Percentiles rank a stretch among this genome's conserved stretches.
Conservation (phyloP, 2,329 filamentous ascomycete species). For the Nectriaceae sp. region DNA sequence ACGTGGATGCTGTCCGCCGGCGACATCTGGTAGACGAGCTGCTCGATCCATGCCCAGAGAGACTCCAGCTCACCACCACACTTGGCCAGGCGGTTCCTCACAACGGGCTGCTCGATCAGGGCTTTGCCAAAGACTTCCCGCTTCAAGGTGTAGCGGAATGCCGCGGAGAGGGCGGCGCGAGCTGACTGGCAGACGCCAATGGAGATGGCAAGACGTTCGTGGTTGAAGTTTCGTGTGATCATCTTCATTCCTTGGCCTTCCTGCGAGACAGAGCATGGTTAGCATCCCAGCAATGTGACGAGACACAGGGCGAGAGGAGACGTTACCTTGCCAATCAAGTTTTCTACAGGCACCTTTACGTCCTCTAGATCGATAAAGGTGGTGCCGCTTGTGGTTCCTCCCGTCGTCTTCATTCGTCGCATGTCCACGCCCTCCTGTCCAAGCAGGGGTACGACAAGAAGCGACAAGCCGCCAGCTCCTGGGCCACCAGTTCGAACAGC, state of each 20-base stretch:
- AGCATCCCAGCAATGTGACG: no score
- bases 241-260: no score
- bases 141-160: constrained; percentile 1
- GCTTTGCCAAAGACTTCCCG: constrained; percentile 2
- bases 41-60: constrained; percentile 1
- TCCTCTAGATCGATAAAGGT: not conserved
- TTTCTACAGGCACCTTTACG: not conserved
- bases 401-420: constrained; percentile 1
- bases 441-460: constrained; percentile 1
- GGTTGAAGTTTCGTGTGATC: constrained; percentile 4
- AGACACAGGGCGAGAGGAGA: no score
- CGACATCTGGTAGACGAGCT: not conserved
- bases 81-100: not conserved
- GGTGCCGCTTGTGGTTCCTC: not conserved
- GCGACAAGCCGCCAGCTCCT: not conserved
- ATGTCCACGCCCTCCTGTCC: not conserved
- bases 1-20: not conserved
- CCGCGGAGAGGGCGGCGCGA: not conserved
- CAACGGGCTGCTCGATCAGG: constrained; percentile 3
- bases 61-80: not conserved
- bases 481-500: constrained; percentile 2
- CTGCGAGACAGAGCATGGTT: no score
- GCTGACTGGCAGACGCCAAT: not conserved
- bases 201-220: not conserved
- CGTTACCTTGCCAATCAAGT: not conserved